Conservation (phyloP, 108 stramenopile species). For the Ochromonas danica region DNA sequence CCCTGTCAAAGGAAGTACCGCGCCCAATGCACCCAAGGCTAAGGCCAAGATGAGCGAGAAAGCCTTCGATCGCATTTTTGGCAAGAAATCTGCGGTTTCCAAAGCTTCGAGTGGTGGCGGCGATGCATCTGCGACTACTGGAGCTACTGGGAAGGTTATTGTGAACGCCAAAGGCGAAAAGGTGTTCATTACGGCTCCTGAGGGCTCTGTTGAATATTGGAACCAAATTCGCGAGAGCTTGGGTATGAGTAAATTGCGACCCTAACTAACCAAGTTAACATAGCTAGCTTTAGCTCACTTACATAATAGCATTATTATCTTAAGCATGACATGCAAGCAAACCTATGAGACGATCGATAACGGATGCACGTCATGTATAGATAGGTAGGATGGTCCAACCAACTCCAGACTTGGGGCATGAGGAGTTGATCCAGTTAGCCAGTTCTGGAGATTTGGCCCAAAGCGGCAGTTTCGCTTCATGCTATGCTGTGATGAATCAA, state of each 20-base stretch:
- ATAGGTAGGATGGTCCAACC: no score
- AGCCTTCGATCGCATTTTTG: constrained; percentile 9
- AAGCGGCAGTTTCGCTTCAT: no score
- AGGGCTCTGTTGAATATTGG: constrained; percentile 48
- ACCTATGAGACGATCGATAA: no score
- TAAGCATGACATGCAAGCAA: no score
- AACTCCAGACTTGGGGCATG: no score
- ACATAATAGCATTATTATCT: no score
- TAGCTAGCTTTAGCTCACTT: no score
- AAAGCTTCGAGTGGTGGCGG: background rate
- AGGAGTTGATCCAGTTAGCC: no score
- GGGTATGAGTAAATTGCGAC: constrained; percentile 48
- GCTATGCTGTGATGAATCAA: no score
- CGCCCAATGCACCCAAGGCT: background rate
- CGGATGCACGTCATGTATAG: no score
- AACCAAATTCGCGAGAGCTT: constrained; percentile 52
- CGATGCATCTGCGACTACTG: background rate
- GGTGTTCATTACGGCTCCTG: constrained; percentile 28
- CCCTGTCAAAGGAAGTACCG: background rate
- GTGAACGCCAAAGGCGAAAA: background rate
- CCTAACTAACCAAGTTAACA: no score
- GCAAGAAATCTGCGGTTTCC: constrained; percentile 8
- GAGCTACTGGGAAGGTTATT: background rate
- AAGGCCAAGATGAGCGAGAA: background rate
- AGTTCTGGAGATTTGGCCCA: no score